These are phyloP conservation scores for Platismatia glauca DNA, from an alignment of 495 filamentous ascomycete genomes.

Conservation along the genomic window DNA sequence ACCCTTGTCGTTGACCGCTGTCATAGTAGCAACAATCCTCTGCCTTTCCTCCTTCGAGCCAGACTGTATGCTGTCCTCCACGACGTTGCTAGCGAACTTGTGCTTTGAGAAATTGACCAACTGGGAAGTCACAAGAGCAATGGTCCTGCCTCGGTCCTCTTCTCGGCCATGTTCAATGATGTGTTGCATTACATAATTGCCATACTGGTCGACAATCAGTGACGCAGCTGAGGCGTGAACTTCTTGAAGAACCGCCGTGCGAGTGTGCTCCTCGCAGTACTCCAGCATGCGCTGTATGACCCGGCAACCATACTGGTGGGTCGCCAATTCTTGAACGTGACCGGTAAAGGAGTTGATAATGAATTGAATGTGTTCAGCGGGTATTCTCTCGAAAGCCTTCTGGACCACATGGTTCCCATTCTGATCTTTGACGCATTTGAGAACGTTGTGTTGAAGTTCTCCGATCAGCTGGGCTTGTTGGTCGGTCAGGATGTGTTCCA, in stretches of 20 bases:
- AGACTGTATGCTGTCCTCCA: constrained; percentile 83
- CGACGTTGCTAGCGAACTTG: constrained; percentile 96
- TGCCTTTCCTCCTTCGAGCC: constrained; percentile 60
- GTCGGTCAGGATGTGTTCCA: constrained; percentile 84
- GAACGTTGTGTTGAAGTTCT: constrained; percentile 70
- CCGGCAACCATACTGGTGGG: constrained; percentile 81
- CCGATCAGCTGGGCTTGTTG: constrained; percentile 79
- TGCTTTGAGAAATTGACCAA: constrained; percentile 77
- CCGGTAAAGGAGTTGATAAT: constrained; percentile 79
- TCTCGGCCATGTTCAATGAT: constrained; percentile 75
- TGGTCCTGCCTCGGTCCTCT: constrained; percentile 65
- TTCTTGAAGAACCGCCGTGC: constrained; percentile 64
- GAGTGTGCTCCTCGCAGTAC: constrained; percentile 64
- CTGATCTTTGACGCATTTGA: constrained; percentile 76
- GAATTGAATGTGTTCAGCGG: constrained; percentile 72
- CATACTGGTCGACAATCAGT: constrained; percentile 83
- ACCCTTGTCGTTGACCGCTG: constrained; percentile 49
- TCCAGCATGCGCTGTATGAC: constrained; percentile 93
- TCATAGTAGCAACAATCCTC: constrained; percentile 61
- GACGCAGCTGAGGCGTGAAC: constrained; percentile 60
- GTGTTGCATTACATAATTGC: constrained; percentile 96
- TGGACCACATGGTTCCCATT: constrained; percentile 98
- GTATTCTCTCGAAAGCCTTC: constrained; percentile 84
- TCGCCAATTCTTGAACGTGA: constrained; percentile 67
- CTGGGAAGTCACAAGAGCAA: constrained; percentile 60